These are phyloP conservation scores for Cadophora sp. DNA, from an alignment of 2,329 filamentous ascomycete genomes.

Conservation along the genomic window DNA sequence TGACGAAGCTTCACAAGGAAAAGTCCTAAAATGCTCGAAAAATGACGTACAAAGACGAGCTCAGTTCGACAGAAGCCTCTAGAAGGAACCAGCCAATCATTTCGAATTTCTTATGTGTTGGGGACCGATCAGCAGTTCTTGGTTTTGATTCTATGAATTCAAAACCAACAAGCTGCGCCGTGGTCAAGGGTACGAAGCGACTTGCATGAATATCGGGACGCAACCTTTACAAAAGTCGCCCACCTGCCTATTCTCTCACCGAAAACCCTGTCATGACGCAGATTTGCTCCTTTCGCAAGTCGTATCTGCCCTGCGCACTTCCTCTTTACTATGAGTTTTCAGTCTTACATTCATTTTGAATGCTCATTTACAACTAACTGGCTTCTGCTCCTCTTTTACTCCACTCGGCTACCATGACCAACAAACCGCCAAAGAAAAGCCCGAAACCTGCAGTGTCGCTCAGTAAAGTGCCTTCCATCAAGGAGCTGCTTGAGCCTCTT, in stretches of 20 bases:
- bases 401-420: neutral
- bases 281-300: neutral
- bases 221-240: neutral
- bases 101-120: neutral
- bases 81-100: neutral
- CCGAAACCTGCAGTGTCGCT: constrained; percentile 21
- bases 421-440: neutral
- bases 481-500: constrained; percentile 24
- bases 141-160: neutral
- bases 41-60: neutral
- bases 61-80: neutral
- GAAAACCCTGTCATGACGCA: neutral
- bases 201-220: neutral
- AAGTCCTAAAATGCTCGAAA: neutral
- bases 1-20: neutral
- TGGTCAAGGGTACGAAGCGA: neutral
- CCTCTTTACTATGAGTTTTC: neutral
- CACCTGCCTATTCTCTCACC: neutral
- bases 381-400: neutral
- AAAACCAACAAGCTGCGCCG: neutral
- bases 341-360: neutral
- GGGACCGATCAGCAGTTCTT: neutral
- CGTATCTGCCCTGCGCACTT: neutral
- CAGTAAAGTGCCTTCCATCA: constrained; percentile 30
- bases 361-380: neutral